Percentiles rank a stretch among this genome's conserved stretches.
phyloP scores from a whole-genome alignment of 1,139 yeast genomes.

The Torulaspora pretoriensis region DNA sequence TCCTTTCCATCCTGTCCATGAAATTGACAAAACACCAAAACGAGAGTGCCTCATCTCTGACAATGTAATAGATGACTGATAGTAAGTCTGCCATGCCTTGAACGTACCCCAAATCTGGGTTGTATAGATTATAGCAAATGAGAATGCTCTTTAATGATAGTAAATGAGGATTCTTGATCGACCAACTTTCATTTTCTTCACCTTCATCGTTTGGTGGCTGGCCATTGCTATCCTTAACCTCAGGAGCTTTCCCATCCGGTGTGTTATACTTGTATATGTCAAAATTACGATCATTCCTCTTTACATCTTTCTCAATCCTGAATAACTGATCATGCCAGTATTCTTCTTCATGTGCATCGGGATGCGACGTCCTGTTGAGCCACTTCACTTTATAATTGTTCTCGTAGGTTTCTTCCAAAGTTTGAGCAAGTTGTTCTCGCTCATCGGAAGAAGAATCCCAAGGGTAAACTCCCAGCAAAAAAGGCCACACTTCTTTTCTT shows the following conservation, averaged over 20 bases:
- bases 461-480: constrained; percentile 74
- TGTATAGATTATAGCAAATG: constrained; percentile 80
- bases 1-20: constrained; percentile 95
- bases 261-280: constrained; percentile 54
- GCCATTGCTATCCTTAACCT: constrained; percentile 27
- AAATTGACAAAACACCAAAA: constrained; percentile 87
- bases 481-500: constrained; percentile 80
- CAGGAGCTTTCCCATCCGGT: constrained; percentile 35
- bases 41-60: constrained; percentile 73
- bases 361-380: constrained; percentile 30
- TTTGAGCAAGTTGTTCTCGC: constrained; percentile 52
- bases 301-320: constrained; percentile 90
- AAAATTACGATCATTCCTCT: constrained; percentile 80
- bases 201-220: constrained; percentile 49
- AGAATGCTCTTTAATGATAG: constrained; percentile 70
- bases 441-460: constrained; percentile 81
- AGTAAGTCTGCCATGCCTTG: constrained; percentile 97
- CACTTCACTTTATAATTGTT: constrained; percentile 67
- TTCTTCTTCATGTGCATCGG: constrained; percentile 56
- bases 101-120: constrained; percentile 82
- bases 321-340: constrained; percentile 86
- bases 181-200: constrained; percentile 50
- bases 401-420: constrained; percentile 60
- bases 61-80: constrained; percentile 75
- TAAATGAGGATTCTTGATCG: constrained; percentile 64